Base-by-base conservation (phyloP, 768 basidiomycete species). In the Megacollybia marginata region DNA sequence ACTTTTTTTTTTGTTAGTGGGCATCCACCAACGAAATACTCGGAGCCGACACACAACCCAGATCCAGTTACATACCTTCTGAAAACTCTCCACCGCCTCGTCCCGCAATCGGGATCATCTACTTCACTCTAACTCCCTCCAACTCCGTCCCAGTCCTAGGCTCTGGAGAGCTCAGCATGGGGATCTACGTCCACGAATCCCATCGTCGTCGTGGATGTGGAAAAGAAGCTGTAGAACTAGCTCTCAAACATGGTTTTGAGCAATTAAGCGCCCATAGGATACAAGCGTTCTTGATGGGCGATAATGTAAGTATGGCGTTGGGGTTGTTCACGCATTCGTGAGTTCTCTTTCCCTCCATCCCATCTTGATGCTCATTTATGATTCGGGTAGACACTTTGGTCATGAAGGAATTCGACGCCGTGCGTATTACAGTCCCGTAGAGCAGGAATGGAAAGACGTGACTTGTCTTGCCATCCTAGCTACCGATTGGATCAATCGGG, bases 331-430 rank as follows among this genome's bases (percentile, higher is more conserved):
- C 78, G 7, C 61, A 68, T 42, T 57, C 71, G 69, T 66, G 48
- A 42, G 64, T 62, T 16, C 33, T 35, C 48, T 28, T 52, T 48
- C 13, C 19, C 15, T 23, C n/a, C n/a, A n/a, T n/a, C n/a, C n/a
- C n/a, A n/a, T n/a, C n/a, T n/a, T n/a, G n/a, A n/a, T 36, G 16
- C 12, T 46, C 12, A n/a, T 15, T 47, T 15, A 49, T 28, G 34
- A 36, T 45, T 53, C 28, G n/a, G 52, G 18, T 52, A 79, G 78
- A 48, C 78, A 79, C 9, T 85, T 88, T 57, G 61, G 62, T 7
- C 76, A 81, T 52, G 85, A 88, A 63, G 85, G 85, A 43, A 77
- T 71, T 9, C 74, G 75, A 40, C 75, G 83, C 32, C 71, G 77
- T 42, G 71, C 77, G 0, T 75, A 80, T 48, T 75, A 62, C 57